phyloP scores from a whole-genome alignment of 1,284 basidiomycete species.

The Volvariella surrecta region DNA sequence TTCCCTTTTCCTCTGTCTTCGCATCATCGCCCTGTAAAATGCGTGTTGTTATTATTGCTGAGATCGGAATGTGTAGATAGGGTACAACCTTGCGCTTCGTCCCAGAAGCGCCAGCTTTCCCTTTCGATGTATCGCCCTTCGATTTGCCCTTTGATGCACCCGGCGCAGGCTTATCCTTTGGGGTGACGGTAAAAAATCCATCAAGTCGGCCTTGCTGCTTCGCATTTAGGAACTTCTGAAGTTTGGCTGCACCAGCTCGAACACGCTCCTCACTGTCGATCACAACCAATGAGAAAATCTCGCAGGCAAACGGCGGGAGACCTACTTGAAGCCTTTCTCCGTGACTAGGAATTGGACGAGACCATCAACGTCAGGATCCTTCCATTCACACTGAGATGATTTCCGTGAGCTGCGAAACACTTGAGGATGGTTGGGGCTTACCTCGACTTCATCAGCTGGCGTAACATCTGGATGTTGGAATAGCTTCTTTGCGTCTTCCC shows the following conservation, averaged over 20 bases:
- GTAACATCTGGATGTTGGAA: slow-evolving; percentile 88
- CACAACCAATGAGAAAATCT: not conserved
- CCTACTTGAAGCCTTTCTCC: slow-evolving; percentile 96
- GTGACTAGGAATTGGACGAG: slow-evolving; percentile 90
- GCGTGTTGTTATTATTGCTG: too few relatives aligned
- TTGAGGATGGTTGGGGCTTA: slow-evolving; percentile 31
- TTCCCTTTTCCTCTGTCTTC: too few relatives aligned
- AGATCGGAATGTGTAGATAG: slow-evolving; percentile 8
- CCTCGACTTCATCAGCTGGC: slow-evolving; percentile 83
- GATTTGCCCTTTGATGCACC: slow-evolving; percentile 23
- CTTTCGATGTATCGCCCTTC: slow-evolving; percentile 17
- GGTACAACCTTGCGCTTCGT: slow-evolving; percentile 72
- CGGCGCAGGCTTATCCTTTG: slow-evolving; percentile 34
- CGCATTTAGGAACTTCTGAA: slow-evolving; percentile 78
- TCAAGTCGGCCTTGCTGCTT: slow-evolving; percentile 97
- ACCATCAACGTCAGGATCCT: slow-evolving; percentile 87
- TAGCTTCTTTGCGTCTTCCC: slow-evolving; percentile 88
- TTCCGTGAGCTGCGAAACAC: not conserved
- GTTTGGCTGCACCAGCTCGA: slow-evolving; percentile 89
- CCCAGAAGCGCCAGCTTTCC: slow-evolving; percentile 23
- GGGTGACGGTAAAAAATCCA: slow-evolving; percentile 83
- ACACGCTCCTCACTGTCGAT: slow-evolving; percentile 85
- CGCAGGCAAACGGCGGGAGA: slow-evolving; percentile 9
- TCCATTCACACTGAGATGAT: slow-evolving; percentile 89
- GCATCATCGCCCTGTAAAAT: too few relatives aligned